Percentiles rank a stretch among this genome's conserved stretches.
phyloP scores from a whole-genome alignment of 2,329 filamentous ascomycete genomes.

The Penicillium digitatum region DNA sequence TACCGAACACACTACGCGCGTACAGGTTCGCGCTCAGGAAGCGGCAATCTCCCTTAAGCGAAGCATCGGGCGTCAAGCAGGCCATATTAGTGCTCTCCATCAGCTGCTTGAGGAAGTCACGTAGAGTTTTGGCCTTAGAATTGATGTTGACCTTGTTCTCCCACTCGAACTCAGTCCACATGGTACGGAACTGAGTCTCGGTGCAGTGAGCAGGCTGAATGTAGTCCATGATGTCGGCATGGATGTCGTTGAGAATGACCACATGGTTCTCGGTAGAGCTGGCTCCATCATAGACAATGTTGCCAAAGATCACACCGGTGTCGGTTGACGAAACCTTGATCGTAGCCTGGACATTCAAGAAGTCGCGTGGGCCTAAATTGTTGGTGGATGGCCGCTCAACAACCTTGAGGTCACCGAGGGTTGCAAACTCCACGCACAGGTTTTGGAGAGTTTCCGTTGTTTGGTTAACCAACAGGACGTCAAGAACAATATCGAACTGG shows the following conservation, averaged over 20 bases:
- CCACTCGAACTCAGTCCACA: constrained; percentile 99
- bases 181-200: constrained; percentile 98
- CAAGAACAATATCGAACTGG: constrained; percentile 96
- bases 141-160: constrained; percentile 99
- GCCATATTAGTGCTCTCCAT: constrained; percentile 99
- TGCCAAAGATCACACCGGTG: constrained; percentile 97
- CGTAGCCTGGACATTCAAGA: constrained; percentile 96
- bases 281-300: constrained; percentile 93
- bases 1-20: constrained; percentile 95
- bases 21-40: constrained; percentile 97
- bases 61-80: constrained; percentile 92
- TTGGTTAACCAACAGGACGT: constrained; percentile 95
- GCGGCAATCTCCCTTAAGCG: constrained; percentile 93
- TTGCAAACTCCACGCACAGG: constrained; percentile 96
- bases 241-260: constrained; percentile 95
- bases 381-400: constrained; percentile 95
- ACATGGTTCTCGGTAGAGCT: constrained; percentile 92
- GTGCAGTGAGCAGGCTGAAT: constrained; percentile 96
- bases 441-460: constrained; percentile 96
- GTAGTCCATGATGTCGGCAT: constrained; percentile 99
- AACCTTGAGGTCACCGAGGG: constrained; percentile 93
- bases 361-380: constrained; percentile 91
- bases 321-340: constrained; percentile 98
- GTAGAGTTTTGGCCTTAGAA: constrained; percentile 85
- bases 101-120: constrained; percentile 86